A percentile compares a stretch with the other conserved stretches of the same genome.
Conservation (phyloP, 495 filamentous ascomycete genomes). For the Beverwykella pulmonaria region DNA sequence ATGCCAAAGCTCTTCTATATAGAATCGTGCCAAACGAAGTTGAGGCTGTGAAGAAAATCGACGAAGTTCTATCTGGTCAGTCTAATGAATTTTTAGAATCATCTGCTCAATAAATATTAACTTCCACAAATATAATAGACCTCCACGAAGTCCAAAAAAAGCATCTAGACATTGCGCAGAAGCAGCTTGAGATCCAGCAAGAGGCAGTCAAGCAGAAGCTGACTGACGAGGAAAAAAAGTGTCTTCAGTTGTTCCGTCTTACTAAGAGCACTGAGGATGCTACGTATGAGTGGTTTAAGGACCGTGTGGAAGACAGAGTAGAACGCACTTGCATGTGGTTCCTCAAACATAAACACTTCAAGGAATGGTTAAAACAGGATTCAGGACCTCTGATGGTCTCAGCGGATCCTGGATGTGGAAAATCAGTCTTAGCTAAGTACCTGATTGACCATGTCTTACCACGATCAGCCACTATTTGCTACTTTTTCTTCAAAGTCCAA, state of each 20-base stretch:
- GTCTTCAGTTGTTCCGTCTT: slow-evolving; percentile 20
- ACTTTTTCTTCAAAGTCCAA: slow-evolving; percentile 30
- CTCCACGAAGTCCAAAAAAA: slow-evolving; percentile 6
- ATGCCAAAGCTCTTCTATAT: slow-evolving; percentile 32
- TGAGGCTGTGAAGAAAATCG: slow-evolving; percentile 12
- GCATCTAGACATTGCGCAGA: slow-evolving; percentile 7
- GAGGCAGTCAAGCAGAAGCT: slow-evolving; percentile 3
- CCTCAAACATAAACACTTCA: slow-evolving; percentile 6
- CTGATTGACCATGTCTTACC: slow-evolving; percentile 16
- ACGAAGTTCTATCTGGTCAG: slow-evolving; percentile 3
- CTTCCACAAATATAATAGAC: not conserved
- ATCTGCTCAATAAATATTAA: slow-evolving; percentile 1
- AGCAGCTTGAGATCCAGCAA: slow-evolving; percentile 15
- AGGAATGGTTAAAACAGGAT: slow-evolving; percentile 6
- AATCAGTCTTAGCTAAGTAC: slow-evolving; percentile 23
- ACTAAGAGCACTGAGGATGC: slow-evolving; percentile 3
- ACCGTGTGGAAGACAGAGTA: slow-evolving; percentile 8
- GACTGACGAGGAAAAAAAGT: not conserved
- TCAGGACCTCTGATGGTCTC: slow-evolving; percentile 11
- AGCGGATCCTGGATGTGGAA: slow-evolving; percentile 31
- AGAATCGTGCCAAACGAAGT: slow-evolving; percentile 2
- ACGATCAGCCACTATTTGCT: slow-evolving; percentile 9
- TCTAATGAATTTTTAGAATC: not conserved
- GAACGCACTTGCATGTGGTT: slow-evolving; percentile 22
- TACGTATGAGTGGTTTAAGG: slow-evolving; percentile 18